phyloP scores from a whole-genome alignment of 2,329 filamentous ascomycete species.

The Stachybotrys echinatus region DNA sequence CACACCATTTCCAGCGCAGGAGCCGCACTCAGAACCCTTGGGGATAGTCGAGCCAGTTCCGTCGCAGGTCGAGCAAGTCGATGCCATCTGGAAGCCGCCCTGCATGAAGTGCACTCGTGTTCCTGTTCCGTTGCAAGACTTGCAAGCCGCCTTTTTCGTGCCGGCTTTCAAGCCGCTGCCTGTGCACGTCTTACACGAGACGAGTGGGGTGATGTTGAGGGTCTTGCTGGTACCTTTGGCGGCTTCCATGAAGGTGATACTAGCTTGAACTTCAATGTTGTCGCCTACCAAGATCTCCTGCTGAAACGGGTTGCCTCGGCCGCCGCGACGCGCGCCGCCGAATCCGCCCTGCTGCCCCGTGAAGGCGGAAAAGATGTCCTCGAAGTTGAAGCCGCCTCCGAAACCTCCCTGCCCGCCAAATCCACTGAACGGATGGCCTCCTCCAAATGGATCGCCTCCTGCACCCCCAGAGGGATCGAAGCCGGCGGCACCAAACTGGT shows the following conservation, averaged over 20 bases:
- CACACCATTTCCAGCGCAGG: conserved; percentile 79
- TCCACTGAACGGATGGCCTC: conserved; percentile 59
- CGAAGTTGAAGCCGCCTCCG: conserved; percentile 84
- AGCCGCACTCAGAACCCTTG: conserved; percentile 71
- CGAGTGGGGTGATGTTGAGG: conserved; percentile 78
- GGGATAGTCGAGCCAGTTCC: conserved; percentile 75
- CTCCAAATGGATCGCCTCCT: conserved; percentile 55
- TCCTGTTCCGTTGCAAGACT: conserved; percentile 79
- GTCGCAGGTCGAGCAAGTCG: conserved; percentile 76
- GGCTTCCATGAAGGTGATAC: conserved; percentile 92
- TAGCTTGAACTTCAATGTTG: conserved; percentile 90
- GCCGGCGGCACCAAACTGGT: conserved; percentile 82
- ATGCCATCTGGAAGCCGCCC: conserved; percentile 93
- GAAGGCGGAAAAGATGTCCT: conserved; percentile 91
- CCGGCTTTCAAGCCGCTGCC: conserved; percentile 84
- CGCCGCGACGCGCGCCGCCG: conserved; percentile 45
- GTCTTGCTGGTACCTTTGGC: conserved; percentile 87
- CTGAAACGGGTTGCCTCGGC: conserved; percentile 61
- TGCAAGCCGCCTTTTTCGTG: conserved; percentile 66
- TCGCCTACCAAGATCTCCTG: conserved; percentile 86
- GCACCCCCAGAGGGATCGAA: conserved; percentile 72
- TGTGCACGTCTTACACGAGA: conserved; percentile 74
- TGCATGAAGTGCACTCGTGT: conserved; percentile 83
- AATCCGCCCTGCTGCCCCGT: conserved; percentile 52
- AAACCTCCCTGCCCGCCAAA: conserved; percentile 56